Evolutionary conservation across 140 eudicot genomes (phyloP).

Genomic region (Oenanthe javanica): DNA sequence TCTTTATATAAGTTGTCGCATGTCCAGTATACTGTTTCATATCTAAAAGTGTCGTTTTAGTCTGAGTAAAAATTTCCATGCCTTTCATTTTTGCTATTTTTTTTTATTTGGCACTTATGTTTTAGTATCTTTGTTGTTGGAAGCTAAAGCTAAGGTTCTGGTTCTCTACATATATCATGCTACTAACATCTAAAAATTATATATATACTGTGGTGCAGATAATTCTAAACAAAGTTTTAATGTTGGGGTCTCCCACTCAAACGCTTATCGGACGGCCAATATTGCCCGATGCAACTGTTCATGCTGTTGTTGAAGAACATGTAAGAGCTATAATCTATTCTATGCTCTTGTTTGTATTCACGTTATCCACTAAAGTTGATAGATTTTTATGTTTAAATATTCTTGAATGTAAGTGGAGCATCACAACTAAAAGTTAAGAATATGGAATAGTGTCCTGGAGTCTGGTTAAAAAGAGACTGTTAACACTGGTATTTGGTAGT

Average conservation of each 20-base stretch:
- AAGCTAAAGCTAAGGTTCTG: neutral
- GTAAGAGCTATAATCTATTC: constrained; percentile 33
- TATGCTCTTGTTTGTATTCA: neutral
- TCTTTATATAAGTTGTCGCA: too few relatives aligned
- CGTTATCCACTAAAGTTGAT: neutral
- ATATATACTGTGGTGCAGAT: constrained; percentile 39
- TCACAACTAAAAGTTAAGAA: neutral
- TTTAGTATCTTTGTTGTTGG: neutral
- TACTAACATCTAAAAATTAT: constrained; percentile 6
- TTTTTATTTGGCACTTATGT: neutral
- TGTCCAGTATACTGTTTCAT: too few relatives aligned
- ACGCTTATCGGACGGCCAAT: constrained; percentile 90
- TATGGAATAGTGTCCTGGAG: neutral
- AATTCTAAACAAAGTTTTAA: constrained; percentile 73
- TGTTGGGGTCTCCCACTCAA: constrained; percentile 83
- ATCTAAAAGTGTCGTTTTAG: neutral
- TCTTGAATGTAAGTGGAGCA: too few relatives aligned
- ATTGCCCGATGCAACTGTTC: constrained; percentile 83
- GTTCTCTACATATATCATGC: neutral
- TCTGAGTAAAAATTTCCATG: neutral
- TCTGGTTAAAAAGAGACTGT: neutral
- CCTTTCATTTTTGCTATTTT: neutral
- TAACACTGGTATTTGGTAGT: neutral
- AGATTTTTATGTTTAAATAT: too few relatives aligned
- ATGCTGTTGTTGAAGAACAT: constrained; percentile 95